Base-by-base conservation (phyloP, 805 yeast species). In the Ogataea nitratoaversa region DNA sequence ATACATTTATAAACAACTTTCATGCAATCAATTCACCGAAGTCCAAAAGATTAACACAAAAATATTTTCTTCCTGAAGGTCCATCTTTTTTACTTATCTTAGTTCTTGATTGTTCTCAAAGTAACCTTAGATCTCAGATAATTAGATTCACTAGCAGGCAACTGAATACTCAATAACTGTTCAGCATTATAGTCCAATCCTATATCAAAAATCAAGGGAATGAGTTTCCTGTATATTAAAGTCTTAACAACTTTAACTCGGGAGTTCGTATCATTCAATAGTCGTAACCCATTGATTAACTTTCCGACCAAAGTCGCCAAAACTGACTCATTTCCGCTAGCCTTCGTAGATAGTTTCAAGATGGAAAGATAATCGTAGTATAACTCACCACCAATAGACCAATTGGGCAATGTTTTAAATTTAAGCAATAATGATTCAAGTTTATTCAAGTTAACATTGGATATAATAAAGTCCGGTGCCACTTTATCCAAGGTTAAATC, bases 391-490 rank as follows among this genome's bases (percentile, higher is more conserved):
- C 86, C 85, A 23, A 59, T 60, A 17, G 66, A 60, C 83, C 84
- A 82, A 30, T 65, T 66, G 3, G 73, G 19, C 56, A 59, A 40
- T 53, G 52, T 28, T 59, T 62, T 11, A 81, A 82, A 58, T 74
- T 74, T 56, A 44, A 2, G 54, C 40, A 32, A 75, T 8, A 83
- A 45, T 1, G 41, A 43, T n/a, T 55, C 50, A n/a, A 78, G 49
- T 9, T 54, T 47, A 6, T 24, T 53, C 32, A 43, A 48, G 36
- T 32, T 47, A 5, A 49, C 62, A 41, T 74, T 71, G n/a, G 74
- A 67, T 13, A 81, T 72, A 1, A 90, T 76, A 3, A 82, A 74
- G 12, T 62, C 58, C 8, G 98, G 98, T 0, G 91, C 98, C 23
- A 88, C 82, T 3, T 68, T 57, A 1, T 65, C 54, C 8, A 80